Conservation (phyloP, 2,329 filamentous ascomycete species). For the Penicillium freii region DNA sequence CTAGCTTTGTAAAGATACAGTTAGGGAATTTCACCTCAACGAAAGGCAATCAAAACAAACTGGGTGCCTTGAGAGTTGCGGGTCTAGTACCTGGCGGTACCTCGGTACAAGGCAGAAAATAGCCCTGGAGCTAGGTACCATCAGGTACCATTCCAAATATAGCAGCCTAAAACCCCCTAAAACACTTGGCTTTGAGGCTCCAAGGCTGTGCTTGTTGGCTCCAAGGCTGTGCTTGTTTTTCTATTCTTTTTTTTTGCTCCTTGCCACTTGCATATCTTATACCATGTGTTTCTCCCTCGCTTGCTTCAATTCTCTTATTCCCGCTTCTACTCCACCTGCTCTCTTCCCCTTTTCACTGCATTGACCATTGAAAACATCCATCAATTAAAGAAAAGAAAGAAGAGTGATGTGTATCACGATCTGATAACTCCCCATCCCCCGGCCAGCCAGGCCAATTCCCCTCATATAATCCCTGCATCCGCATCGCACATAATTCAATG, state of each 20-base stretch:
- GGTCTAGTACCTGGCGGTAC: conserved; percentile 1
- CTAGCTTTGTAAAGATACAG: too few species aligned
- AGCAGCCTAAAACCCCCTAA: conserved; percentile 13
- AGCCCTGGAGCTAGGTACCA: neutral
- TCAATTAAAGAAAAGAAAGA: neutral
- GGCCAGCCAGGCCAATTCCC: neutral
- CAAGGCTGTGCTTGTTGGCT: conserved; percentile 3
- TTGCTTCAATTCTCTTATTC: neutral
- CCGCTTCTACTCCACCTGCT: neutral
- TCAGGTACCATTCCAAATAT: conserved; percentile 7
- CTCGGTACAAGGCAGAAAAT: neutral
- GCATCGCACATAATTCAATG: neutral
- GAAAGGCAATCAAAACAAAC: neutral
- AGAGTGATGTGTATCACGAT: conserved; percentile 2
- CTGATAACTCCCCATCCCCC: neutral
- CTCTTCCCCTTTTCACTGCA: neutral
- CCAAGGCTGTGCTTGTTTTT: conserved; percentile 3
- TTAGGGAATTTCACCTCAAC: neutral
- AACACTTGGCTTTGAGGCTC: conserved; percentile 18
- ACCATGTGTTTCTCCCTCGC: conserved; percentile 9
- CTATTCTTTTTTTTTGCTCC: neutral
- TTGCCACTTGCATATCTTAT: conserved; percentile 1
- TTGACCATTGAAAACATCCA: neutral
- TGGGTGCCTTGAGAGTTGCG: neutral
- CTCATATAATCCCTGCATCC: neutral